These are phyloP conservation scores for Wickerhamomyces ciferrii DNA, from an alignment of 805 yeast species.

Conservation along the genomic window DNA sequence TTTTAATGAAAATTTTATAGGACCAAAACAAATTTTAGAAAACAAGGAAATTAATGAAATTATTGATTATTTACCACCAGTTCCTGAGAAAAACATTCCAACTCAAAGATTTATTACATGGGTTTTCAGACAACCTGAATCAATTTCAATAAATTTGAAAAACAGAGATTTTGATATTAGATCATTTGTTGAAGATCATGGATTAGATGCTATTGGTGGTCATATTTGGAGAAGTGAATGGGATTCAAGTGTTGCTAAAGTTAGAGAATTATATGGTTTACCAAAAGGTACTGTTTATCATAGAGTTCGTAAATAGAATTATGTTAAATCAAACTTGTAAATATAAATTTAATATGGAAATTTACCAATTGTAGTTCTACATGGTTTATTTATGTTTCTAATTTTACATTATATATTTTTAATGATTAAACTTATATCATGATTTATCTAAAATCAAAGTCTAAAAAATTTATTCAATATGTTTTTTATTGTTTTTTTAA, in stretches of 20 bases:
- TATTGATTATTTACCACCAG: constrained; percentile 69
- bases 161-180: constrained; percentile 66
- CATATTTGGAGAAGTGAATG: constrained; percentile 84
- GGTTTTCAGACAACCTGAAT: constrained; percentile 72
- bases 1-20: constrained; percentile 51
- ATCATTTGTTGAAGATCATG: constrained; percentile 47
- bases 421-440: neutral
- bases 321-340: neutral
- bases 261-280: constrained; percentile 71
- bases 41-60: constrained; percentile 35
- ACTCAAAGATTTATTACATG: constrained; percentile 81
- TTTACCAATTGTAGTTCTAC: neutral
- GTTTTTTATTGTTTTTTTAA: neutral
- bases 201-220: constrained; percentile 80
- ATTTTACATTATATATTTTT: neutral
- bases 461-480: neutral
- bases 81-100: constrained; percentile 84
- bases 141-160: constrained; percentile 14
- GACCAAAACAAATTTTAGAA: constrained; percentile 26
- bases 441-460: neutral
- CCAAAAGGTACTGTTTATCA: constrained; percentile 73
- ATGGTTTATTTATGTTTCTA: neutral
- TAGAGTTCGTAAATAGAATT: constrained; percentile 13
- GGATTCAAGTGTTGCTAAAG: constrained; percentile 66
- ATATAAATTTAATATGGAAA: neutral